Evolutionary conservation across 2,329 filamentous ascomycete species (phyloP), one percentile per base, ranked within the genome.

Genomic region (Colletotrichum sp.): DNA sequence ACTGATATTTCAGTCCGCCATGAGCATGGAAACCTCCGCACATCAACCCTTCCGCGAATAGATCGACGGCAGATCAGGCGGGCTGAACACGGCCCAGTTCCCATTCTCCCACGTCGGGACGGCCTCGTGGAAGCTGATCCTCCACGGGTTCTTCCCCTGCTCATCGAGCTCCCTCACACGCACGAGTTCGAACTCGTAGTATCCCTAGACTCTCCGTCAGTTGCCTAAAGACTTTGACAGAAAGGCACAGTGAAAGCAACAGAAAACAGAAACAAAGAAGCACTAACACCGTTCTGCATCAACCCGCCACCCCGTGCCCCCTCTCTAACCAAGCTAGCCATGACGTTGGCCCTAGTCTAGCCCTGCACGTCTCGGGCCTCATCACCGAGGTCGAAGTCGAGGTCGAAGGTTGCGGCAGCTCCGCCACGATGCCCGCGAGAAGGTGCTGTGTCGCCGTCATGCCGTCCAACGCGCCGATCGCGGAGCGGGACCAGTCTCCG

Each of bases 121-220:
- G 57, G 80, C 71, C 15, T 67, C 77, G 27, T 81, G 80, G 39
- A 72, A 79, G 32, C 77, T 80, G 63, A 84, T 80, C 6, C 82
- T 78, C 82, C 82, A 84, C 0, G 82, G 81, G 67, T 85, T 84
- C 25, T 79, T 59, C 4, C 80, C 81, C 25, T 79, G 74, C 11
- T 77, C 71, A 44, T 83, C 82, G 13, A 83, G 76, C 32, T 79
- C 80, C 1, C 67, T 61, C 25, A 81, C 67, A 22, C 80, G 77
- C 30, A 79, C 64, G 12, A 84, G 73, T n/a, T 83, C 81, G 22
- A 82, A 78, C 49, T 76, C 78, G 59, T 75, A 80, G 44, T 67
- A 78, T 55, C 77, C 82, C 82, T 82, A 30, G 39, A 7, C n/a
- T 22, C 9, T 0, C 3, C 0, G 19, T 49, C 39, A 49, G 19